phyloP scores from a whole-genome alignment of 2,329 filamentous ascomycete species.

The Aspergillus candidus region DNA sequence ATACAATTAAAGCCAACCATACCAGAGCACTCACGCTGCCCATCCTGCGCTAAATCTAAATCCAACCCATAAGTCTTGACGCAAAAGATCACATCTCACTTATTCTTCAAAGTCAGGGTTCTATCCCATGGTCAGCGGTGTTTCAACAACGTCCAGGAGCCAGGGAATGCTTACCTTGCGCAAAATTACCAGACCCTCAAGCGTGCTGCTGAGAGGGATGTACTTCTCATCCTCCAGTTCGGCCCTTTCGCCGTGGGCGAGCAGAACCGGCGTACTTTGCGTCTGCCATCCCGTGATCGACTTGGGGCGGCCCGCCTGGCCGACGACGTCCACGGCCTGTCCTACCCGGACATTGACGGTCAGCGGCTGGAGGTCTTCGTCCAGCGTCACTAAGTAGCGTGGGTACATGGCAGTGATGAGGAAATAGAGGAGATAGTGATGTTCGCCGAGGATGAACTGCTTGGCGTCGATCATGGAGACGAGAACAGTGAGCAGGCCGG shows the following conservation, averaged over 20 bases:
- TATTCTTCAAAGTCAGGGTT: slow-evolving; percentile 42
- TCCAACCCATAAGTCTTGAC: slow-evolving; percentile 14
- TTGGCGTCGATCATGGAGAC: slow-evolving; percentile 95
- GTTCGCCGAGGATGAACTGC: slow-evolving; percentile 65
- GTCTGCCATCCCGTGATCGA: slow-evolving; percentile 99
- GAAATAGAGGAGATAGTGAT: slow-evolving; percentile 95
- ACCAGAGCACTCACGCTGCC: slow-evolving; percentile 15
- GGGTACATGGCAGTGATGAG: slow-evolving; percentile 95
- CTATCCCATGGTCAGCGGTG: slow-evolving; percentile 28
- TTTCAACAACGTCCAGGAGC: neutral
- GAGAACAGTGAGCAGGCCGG: slow-evolving; percentile 81
- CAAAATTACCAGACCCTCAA: slow-evolving; percentile 93
- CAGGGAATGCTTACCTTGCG: slow-evolving; percentile 66
- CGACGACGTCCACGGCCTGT: slow-evolving; percentile 96
- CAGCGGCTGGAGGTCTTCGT: slow-evolving; percentile 88
- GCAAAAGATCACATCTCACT: slow-evolving; percentile 15
- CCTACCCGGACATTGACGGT: slow-evolving; percentile 95
- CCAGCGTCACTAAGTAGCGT: slow-evolving; percentile 89
- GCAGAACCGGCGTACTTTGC: slow-evolving; percentile 93
- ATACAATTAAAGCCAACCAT: slow-evolving; percentile 30
- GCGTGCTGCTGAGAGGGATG: slow-evolving; percentile 78
- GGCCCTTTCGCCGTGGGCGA: slow-evolving; percentile 91
- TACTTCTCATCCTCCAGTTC: slow-evolving; percentile 98
- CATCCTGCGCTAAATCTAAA: slow-evolving; percentile 15
- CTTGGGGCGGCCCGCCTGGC: slow-evolving; percentile 93